Evolutionary conservation across 2,329 filamentous ascomycete genomes (phyloP).

Genomic region (Aureobasidium subglaciale): DNA sequence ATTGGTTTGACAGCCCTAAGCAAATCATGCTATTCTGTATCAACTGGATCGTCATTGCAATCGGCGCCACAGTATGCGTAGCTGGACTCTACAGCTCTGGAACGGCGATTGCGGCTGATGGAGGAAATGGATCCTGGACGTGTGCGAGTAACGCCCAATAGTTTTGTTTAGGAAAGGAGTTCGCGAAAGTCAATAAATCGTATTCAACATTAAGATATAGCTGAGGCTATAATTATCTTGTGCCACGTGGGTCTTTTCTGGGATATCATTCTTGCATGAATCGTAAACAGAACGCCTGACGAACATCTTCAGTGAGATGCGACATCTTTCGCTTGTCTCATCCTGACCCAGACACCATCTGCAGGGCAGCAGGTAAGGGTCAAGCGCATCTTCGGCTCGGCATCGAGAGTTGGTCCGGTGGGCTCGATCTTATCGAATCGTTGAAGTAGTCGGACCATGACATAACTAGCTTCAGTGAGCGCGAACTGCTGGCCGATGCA

Average conservation of each 20-base stretch:
- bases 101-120: neutral
- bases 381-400: conserved; percentile 1
- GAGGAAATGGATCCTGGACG: neutral
- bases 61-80: conserved; percentile 24
- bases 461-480: conserved; percentile 28
- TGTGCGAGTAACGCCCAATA: conserved; percentile 1
- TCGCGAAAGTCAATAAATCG: neutral
- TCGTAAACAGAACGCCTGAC: neutral
- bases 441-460: conserved; percentile 26
- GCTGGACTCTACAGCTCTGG: conserved; percentile 22
- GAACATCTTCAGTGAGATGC: neutral
- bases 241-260: neutral
- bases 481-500: conserved; percentile 23
- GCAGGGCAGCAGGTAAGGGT: conserved; percentile 14
- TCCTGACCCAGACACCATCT: conserved; percentile 12
- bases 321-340: conserved; percentile 12
- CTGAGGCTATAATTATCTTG: neutral
- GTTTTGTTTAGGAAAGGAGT: neutral
- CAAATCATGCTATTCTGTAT: conserved; percentile 37
- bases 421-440: conserved; percentile 26
- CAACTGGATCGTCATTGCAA: conserved; percentile 34
- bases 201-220: neutral
- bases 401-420: conserved; percentile 5
- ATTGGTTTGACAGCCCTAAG: conserved; percentile 33
- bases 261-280: neutral